phyloP scores from a whole-genome alignment of 768 basidiomycete genomes.

The Rhizopogon vesiculosus region DNA sequence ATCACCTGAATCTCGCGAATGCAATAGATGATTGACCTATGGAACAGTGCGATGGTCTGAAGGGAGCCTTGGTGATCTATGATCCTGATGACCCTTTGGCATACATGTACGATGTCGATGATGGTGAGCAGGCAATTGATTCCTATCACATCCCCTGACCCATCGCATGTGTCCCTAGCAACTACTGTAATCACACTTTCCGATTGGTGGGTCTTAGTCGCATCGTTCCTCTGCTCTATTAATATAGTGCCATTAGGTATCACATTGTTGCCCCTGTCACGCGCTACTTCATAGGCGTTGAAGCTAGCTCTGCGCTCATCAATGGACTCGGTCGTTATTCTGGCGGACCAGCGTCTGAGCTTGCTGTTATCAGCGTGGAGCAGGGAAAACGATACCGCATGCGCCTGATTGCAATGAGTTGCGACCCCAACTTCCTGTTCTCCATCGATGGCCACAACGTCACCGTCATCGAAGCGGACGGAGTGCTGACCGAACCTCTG shows the following conservation, averaged over 20 bases:
- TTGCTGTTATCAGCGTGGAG: slow-evolving; percentile 29
- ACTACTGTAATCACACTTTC: slow-evolving; percentile 30
- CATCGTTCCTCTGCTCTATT: no score
- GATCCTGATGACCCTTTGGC: slow-evolving; percentile 40
- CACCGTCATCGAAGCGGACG: slow-evolving; percentile 40
- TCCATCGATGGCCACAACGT: slow-evolving; percentile 20
- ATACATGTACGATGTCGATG: slow-evolving; percentile 40
- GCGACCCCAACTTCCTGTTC: slow-evolving; percentile 25
- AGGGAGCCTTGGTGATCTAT: slow-evolving; percentile 40
- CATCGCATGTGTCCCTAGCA: slow-evolving; percentile 8
- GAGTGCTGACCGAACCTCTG: slow-evolving; percentile 32
- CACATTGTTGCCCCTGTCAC: slow-evolving; percentile 9
- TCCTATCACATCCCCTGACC: neutral
- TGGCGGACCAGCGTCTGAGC: no score
- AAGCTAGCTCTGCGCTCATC: slow-evolving; percentile 30
- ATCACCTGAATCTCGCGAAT: slow-evolving; percentile 7
- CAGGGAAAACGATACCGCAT: slow-evolving; percentile 30
- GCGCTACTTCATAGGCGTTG: slow-evolving; percentile 5
- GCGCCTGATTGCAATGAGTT: slow-evolving; percentile 30
- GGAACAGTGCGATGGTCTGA: slow-evolving; percentile 34
- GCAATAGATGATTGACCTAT: slow-evolving; percentile 26
- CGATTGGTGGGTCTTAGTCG: slow-evolving; percentile 27
- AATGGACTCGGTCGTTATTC: slow-evolving; percentile 37
- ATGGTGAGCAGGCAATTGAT: slow-evolving; percentile 24
- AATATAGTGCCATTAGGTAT: slow-evolving; percentile 6